Evolutionary conservation across 2,329 filamentous ascomycete genomes (phyloP).

Genomic region (Metarhizium robertsii): DNA sequence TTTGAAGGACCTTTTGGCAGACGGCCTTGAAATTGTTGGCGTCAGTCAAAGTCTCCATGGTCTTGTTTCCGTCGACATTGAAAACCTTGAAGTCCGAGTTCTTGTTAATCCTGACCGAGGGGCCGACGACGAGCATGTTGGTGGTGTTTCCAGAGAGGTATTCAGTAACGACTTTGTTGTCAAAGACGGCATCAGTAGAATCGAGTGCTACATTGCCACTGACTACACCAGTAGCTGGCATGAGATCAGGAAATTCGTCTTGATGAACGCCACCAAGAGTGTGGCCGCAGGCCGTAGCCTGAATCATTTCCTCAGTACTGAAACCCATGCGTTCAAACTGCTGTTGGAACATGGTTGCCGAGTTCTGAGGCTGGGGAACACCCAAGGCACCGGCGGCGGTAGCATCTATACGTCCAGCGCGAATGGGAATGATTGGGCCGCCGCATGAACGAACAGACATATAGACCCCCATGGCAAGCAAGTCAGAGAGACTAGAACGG

Average conservation of each 20-base stretch:
- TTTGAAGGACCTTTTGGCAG: slow-evolving; percentile 44
- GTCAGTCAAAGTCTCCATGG: slow-evolving; percentile 38
- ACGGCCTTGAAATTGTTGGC: slow-evolving; percentile 32
- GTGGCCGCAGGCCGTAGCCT: slow-evolving; percentile 51
- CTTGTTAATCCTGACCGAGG: slow-evolving; percentile 31
- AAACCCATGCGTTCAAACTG: slow-evolving; percentile 53
- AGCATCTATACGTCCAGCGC: slow-evolving; percentile 46
- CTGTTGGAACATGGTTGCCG: slow-evolving; percentile 37
- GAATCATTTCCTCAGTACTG: slow-evolving; percentile 46
- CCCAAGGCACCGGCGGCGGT: slow-evolving; percentile 34
- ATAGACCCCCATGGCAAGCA: slow-evolving; percentile 50
- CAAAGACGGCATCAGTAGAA: slow-evolving; percentile 37
- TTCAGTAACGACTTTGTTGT: slow-evolving; percentile 48
- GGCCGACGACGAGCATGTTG: slow-evolving; percentile 46
- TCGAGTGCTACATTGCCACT: slow-evolving; percentile 39
- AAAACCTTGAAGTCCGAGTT: slow-evolving; percentile 49
- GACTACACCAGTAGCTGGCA: slow-evolving; percentile 31
- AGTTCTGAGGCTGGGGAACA: slow-evolving; percentile 50
- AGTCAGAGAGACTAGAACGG: slow-evolving; percentile 43
- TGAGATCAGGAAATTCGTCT: slow-evolving; percentile 42
- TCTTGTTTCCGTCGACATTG: slow-evolving; percentile 44
- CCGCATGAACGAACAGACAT: slow-evolving; percentile 49
- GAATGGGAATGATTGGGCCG: slow-evolving; percentile 38
- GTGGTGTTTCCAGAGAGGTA: slow-evolving; percentile 44
- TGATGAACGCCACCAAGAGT: slow-evolving; percentile 51